Evolutionary conservation across 2,329 filamentous ascomycete species (phyloP), one percentile per base, ranked within the genome.

Genomic region (Xylaria arbuscula): DNA sequence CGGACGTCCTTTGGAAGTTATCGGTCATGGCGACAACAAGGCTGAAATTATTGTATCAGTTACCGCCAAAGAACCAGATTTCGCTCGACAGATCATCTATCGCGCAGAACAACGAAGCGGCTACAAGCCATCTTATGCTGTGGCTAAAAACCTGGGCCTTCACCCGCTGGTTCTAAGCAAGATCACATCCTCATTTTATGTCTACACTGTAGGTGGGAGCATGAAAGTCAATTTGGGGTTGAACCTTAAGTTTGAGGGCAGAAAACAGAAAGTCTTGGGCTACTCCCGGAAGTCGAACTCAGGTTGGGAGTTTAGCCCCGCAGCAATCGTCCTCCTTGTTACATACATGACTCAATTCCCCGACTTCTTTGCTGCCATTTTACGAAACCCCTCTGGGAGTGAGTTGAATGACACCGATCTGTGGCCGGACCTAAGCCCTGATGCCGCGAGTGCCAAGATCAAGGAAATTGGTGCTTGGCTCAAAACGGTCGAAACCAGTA

Each of bases 381-480:
- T 94, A 78, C 86, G 86, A 69, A 95, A 97, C 72, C 93, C 95
- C 1, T 92, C 94, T 67, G 93, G 91, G 45, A 95, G 93, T 76
- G 92, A 95, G 68, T 92, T 94, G 74, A 86, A 88, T 54, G 94
- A 97, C 60, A 93, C 90, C 0, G 93, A 97, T 77, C 92, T 98
- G 75, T 99, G 96, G 83, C 87, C 90, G 0, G 86, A 90, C 67
- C 28, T 28, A 28, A 28, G 3, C 28, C 86, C 89, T 22, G 88
- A 90, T 8, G 84, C 89, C 55, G 95, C 94, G 3, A 90, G 90
- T 59, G 81, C 87, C 56, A 93, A 93, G 77, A 91, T 99, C 78
- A 97, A 97, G 83, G 96, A 98, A 78, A 97, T 99, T 70, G 92
- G 90, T 32, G 89, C 90, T 40, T 99, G 95, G 95, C 86, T 99